phyloP scores from a whole-genome alignment of 768 basidiomycete species.

The Pholiota conissans region DNA sequence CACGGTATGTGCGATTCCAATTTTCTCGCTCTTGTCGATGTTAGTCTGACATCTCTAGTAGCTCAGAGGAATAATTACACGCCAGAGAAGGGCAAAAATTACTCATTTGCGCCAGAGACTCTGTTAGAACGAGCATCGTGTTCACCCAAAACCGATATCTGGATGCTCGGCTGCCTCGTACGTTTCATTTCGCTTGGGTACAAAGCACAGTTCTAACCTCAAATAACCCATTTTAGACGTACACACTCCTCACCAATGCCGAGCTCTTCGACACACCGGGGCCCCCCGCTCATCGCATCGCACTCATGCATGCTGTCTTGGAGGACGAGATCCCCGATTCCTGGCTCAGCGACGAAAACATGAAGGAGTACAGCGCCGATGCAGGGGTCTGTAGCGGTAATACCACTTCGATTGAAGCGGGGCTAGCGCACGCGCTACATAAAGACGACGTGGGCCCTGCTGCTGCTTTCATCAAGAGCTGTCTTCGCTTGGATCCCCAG shows the following conservation, averaged over 20 bases:
- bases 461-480: background rate
- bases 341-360: background rate
- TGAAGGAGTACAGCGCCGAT: background rate
- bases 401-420: background rate
- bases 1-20: background rate
- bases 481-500: background rate
- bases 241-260: background rate
- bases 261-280: background rate
- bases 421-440: background rate
- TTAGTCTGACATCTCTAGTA: too few relatives aligned
- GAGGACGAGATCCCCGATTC: background rate
- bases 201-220: too few relatives aligned
- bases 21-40: too few relatives aligned
- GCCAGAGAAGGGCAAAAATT: background rate
- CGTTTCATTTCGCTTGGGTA: background rate
- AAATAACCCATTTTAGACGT: background rate
- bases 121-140: slow-evolving; percentile 11
- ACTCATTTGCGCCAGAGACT: background rate
- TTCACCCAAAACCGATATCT: slow-evolving; percentile 18
- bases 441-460: background rate
- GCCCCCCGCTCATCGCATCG: background rate
- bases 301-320: background rate
- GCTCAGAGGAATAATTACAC: background rate
- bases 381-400: background rate
- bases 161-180: slow-evolving; percentile 16